Evolutionary conservation across 805 yeast genomes (phyloP).

Genomic region (Jamesozyma piceae): DNA sequence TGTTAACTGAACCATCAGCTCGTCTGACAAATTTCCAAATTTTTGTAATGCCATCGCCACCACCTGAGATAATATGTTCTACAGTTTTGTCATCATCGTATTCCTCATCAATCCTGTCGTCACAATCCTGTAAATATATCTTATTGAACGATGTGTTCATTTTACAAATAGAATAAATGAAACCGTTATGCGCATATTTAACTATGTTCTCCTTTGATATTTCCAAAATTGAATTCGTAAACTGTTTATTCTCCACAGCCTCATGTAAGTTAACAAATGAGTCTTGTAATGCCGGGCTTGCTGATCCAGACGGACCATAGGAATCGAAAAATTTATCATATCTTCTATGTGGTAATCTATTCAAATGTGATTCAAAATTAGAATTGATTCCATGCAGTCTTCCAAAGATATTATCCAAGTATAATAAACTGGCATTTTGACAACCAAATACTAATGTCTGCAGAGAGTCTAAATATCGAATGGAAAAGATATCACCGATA

Average conservation of each 20-base stretch:
- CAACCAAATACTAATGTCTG: slow-evolving; percentile 75
- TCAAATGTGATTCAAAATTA: slow-evolving; percentile 20
- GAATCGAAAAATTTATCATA: slow-evolving; percentile 87
- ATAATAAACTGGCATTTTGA: slow-evolving; percentile 82
- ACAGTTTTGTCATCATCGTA: slow-evolving; percentile 3
- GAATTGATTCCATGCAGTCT: slow-evolving; percentile 10
- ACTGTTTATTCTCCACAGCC: not conserved
- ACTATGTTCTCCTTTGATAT: slow-evolving; percentile 58
- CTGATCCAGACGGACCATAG: slow-evolving; percentile 66
- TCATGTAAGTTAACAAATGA: not conserved
- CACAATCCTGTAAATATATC: slow-evolving; percentile 3
- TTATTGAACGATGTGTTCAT: slow-evolving; percentile 7
- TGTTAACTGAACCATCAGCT: slow-evolving; percentile 8
- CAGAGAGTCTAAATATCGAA: slow-evolving; percentile 53
- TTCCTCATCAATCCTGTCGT: not conserved
- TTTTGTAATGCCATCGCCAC: slow-evolving; percentile 86
- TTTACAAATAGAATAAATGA: slow-evolving; percentile 55
- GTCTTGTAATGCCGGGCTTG: slow-evolving; percentile 7
- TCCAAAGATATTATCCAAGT: slow-evolving; percentile 40
- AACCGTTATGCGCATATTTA: slow-evolving; percentile 86
- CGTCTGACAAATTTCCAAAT: slow-evolving; percentile 51
- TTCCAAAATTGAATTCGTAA: slow-evolving; percentile 41
- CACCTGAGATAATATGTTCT: slow-evolving; percentile 53
- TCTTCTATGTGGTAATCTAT: slow-evolving; percentile 51
- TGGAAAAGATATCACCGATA: slow-evolving; percentile 86